Base-by-base conservation (phyloP, 2,329 filamentous ascomycete species). In the Drechslera avenae region DNA sequence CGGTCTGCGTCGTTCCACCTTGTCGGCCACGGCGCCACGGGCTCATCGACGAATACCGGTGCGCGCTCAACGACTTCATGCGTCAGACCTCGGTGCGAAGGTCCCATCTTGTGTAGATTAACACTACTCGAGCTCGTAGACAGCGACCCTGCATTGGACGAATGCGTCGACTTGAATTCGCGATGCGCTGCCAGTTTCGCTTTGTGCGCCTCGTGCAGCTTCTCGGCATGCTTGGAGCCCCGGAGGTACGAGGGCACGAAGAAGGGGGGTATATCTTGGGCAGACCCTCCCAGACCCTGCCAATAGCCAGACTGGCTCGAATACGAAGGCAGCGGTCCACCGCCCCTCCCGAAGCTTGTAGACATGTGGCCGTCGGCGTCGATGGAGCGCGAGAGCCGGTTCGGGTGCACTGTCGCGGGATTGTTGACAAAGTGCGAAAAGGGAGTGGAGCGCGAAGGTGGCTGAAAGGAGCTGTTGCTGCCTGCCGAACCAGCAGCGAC, bases 241-340 rank as follows among this genome's bases (percentile, higher is more conserved):
- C 81, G 80, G 36, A 97, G 82, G 74, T 97, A 97, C 4, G 90
- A 91, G 1, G 93, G 93, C 9, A 87, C 82, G 73, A 96, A 91
- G 78, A 93, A 93, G 5, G 50, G 73, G 64, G 50, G 79, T 72
- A 57, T 69, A 32, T 72, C 68, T 16, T 67, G 63, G 17, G 54
- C 48, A 12, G 53, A 45, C 10, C 56, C 62, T 14, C 63, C 63
- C 26, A 66, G 52, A 5, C 63, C 64, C 44, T 68, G 67, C 59
- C 66, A 62, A 30, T 71, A 63, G 21, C 68, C 74, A 60, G 76
- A 79, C 63, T 79, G 79, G 56, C 78, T 76, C 5, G 78, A 77
- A 56, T 80, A 79, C 8, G 74, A 68, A 30, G 78, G 79, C 16
- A 80, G 66, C 4, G 69, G 66, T 21, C 66, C 72, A 40, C 73